Percentiles rank a stretch among this genome's conserved stretches.
Evolutionary conservation across 495 filamentous ascomycete genomes (phyloP).

Genomic region (Hypoxylon trugodes): DNA sequence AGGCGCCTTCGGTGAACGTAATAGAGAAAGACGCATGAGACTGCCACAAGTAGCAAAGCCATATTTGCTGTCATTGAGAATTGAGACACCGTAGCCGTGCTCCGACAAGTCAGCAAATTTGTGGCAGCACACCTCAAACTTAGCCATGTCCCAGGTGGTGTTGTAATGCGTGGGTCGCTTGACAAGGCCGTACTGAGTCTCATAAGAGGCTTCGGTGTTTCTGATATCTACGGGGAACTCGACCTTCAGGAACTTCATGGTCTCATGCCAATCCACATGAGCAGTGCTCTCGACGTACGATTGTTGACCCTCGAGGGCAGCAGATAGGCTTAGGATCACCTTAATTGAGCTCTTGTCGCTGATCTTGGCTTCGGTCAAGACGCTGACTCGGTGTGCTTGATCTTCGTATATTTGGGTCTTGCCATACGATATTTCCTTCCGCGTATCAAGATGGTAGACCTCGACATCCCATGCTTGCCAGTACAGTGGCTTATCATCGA

Average conservation of each 20-base stretch:
- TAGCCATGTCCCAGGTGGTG: constrained; percentile 98
- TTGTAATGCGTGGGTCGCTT: constrained; percentile 94
- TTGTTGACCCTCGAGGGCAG: constrained; percentile 67
- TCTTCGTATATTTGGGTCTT: constrained; percentile 75
- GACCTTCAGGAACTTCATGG: constrained; percentile 97
- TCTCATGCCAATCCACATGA: constrained; percentile 92
- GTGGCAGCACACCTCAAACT: constrained; percentile 98
- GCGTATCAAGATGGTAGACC: constrained; percentile 90
- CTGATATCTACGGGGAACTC: constrained; percentile 95
- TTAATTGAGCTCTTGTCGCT: constrained; percentile 87
- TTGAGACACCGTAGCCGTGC: constrained; percentile 87
- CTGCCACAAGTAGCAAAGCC: constrained; percentile 93
- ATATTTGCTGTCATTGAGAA: constrained; percentile 96
- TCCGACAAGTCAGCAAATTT: constrained; percentile 98
- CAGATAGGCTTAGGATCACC: constrained; percentile 82
- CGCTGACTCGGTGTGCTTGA: constrained; percentile 77
- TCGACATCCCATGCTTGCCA: constrained; percentile 99
- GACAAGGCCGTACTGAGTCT: constrained; percentile 91
- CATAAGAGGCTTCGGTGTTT: constrained; percentile 94
- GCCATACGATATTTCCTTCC: constrained; percentile 72
- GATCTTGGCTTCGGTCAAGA: constrained; percentile 83
- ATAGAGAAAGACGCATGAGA: constrained; percentile 88
- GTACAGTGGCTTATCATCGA: constrained; percentile 97
- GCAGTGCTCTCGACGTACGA: constrained; percentile 80
- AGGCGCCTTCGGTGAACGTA: constrained; percentile 93